A percentile compares a stretch with the other conserved stretches of the same genome.
These are phyloP conservation scores for Vaccinium myrtillus DNA, from an alignment of 148 eudicot genomes.

Conservation along the genomic window DNA sequence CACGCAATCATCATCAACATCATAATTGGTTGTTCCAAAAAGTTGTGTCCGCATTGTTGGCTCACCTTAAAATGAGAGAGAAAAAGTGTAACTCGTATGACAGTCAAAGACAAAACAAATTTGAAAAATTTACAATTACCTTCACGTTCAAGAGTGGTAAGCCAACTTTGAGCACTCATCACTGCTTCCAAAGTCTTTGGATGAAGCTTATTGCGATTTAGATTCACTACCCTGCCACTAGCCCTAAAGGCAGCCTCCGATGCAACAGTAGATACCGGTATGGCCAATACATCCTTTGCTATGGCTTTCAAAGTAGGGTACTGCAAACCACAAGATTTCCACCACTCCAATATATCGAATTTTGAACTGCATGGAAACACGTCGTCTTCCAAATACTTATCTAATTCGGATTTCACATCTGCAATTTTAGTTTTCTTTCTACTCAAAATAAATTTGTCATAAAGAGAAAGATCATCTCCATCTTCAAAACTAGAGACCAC, in stretches of 20 bases:
- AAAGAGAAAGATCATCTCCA: neutral
- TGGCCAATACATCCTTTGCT: neutral
- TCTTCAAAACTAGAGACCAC: neutral
- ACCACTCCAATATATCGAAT: neutral
- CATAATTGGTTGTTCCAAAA: neutral
- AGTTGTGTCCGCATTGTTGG: neutral
- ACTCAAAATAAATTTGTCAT: neutral
- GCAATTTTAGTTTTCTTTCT: neutral
- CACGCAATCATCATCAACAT: neutral
- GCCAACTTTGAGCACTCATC: neutral
- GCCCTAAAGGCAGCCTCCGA: neutral
- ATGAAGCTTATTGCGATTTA: neutral
- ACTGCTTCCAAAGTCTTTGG: neutral
- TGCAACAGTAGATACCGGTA: neutral
- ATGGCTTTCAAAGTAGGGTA: conserved; percentile 6
- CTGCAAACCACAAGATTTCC: neutral
- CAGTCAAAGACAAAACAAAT: neutral
- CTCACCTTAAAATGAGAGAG: neutral
- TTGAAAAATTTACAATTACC: neutral
- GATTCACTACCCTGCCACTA: neutral
- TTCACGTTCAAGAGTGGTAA: neutral
- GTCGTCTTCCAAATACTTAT: neutral
- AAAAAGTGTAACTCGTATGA: neutral
- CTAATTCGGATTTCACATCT: neutral
- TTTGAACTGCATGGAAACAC: neutral